phyloP scores from a whole-genome alignment of 1,284 basidiomycete genomes.

The Marasmius fiardii region DNA sequence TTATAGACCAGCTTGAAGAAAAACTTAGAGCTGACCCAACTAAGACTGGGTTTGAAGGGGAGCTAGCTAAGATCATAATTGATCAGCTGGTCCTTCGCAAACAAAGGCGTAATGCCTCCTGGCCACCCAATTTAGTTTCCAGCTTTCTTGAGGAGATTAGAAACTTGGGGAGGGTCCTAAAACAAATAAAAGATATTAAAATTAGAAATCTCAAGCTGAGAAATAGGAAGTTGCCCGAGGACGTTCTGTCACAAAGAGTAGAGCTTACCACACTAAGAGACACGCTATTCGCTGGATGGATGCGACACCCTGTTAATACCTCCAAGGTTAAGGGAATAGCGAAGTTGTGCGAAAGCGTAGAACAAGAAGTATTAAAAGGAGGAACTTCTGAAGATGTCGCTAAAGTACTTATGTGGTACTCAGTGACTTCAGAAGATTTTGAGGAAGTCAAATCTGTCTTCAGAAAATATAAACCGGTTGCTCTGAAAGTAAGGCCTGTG shows the following conservation, averaged over 20 bases:
- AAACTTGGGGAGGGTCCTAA: not conserved
- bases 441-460: not conserved
- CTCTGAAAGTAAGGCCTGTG: not conserved
- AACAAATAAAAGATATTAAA: not conserved
- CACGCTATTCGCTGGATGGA: too few relatives aligned
- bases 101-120: not conserved
- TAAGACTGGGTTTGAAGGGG: not conserved
- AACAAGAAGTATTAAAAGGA: too few relatives aligned
- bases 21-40: not conserved
- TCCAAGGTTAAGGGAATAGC: too few relatives aligned
- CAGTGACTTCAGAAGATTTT: not conserved
- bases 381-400: not conserved
- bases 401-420: not conserved
- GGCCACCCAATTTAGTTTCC: not conserved
- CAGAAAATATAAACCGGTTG: too few relatives aligned
- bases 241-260: not conserved
- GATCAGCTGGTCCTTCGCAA: not conserved
- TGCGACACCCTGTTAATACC: too few relatives aligned
- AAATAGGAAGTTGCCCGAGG: not conserved
- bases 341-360: too few relatives aligned
- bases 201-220: not conserved
- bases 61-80: not conserved
- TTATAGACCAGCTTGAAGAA: not conserved
- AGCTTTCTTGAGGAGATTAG: not conserved
- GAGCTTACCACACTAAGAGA: not conserved